A percentile compares a stretch with the other conserved stretches of the same genome.
Evolutionary conservation across 73 alveolate genomes (phyloP).

Genomic region (Paraurostyla sp.): DNA sequence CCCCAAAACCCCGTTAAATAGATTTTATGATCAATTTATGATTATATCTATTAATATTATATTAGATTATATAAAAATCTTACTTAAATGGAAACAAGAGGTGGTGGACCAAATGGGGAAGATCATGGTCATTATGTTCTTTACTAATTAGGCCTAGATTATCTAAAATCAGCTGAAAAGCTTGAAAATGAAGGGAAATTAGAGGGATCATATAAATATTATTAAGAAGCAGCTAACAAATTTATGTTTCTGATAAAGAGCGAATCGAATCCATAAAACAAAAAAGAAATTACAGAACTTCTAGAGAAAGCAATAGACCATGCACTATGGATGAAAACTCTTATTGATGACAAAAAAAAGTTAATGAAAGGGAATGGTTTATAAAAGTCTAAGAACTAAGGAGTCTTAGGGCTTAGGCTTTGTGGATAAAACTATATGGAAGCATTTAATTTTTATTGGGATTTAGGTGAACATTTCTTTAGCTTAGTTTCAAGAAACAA

Average conservation of each 20-base stretch:
- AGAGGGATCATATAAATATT: conserved; percentile 3
- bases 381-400: background rate
- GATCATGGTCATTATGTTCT: conserved; percentile 7
- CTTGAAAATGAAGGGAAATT: background rate
- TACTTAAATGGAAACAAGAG: too few species aligned
- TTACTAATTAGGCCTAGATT: conserved; percentile 18
- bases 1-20: too few species aligned
- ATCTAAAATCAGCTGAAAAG: conserved; percentile 7
- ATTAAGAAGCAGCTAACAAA: conserved; percentile 63
- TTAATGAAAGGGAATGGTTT: background rate
- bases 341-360: background rate
- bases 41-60: too few species aligned
- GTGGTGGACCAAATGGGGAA: too few species aligned
- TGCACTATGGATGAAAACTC: conserved; percentile 34
- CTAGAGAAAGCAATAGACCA: conserved; percentile 12
- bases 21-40: too few species aligned
- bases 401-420: background rate
- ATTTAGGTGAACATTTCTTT: conserved; percentile 62
- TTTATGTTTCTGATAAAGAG: conserved; percentile 5
- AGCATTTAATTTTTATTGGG: conserved; percentile 35
- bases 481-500: background rate
- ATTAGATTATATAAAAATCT: too few species aligned
- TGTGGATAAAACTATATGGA: conserved; percentile 47
- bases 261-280: background rate
- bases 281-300: background rate